Percentiles rank a stretch among this genome's conserved stretches.
Evolutionary conservation across 129 eudicot genomes (phyloP).

Genomic region (Flaveria brownii): DNA sequence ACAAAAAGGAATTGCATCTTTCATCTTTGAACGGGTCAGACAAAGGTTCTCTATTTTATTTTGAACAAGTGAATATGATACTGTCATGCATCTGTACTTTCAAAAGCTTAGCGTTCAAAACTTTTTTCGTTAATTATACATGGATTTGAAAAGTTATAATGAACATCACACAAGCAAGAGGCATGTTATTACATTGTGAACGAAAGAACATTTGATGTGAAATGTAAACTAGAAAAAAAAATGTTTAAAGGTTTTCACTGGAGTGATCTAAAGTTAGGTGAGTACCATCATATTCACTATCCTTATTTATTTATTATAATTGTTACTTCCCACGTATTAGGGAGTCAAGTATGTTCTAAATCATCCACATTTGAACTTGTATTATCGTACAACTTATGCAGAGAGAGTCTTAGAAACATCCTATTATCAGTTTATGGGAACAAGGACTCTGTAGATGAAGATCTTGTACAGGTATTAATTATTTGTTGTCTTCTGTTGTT

Average conservation of each 20-base stretch:
- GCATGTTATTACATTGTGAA: no score
- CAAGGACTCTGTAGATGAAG: slow-evolving; percentile 83
- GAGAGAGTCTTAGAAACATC: slow-evolving; percentile 74
- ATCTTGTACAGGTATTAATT: slow-evolving; percentile 59
- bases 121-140: no score
- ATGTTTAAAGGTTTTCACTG: no score
- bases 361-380: slow-evolving; percentile 5
- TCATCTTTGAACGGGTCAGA: slow-evolving; percentile 70
- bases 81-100: no score
- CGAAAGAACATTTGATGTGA: no score
- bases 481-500: neutral
- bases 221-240: no score
- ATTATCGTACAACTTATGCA: slow-evolving; percentile 35
- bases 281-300: no score
- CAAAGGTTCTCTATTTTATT: slow-evolving; percentile 45
- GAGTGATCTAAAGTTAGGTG: no score
- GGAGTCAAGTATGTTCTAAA: neutral
- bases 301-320: neutral
- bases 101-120: no score
- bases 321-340: neutral
- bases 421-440: slow-evolving; percentile 75
- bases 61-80: neutral
- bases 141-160: no score
- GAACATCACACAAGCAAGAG: no score
- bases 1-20: slow-evolving; percentile 74